Base-by-base conservation (phyloP, 441 rosid genomes). In the Euphorbia celastroides region DNA sequence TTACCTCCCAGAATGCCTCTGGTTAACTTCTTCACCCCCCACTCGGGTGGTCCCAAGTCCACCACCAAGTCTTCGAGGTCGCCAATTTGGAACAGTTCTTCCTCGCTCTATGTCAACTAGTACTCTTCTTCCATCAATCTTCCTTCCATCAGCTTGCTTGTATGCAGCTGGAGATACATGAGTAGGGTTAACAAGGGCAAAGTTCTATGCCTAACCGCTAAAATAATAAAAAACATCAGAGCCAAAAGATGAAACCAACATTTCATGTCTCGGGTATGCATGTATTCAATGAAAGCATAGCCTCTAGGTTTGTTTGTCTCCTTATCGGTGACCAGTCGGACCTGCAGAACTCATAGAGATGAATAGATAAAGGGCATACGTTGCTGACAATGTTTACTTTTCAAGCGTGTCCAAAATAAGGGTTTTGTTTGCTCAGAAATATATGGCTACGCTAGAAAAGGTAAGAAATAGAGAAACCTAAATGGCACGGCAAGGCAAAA, bases 71-170 rank as follows among this genome's bases (percentile, higher is more conserved):
- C 98, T 84, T 57, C 98, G 96, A 50, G 98, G 98, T 41, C 96
- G 86, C 98, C 98, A 92, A 79, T 92, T 92, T 38, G 98, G 98
- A 26, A 92, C 98, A 26, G 98, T 92, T 77, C 96, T 81, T 70
- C 98, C 95, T 17, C 96, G 90, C 77, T 92, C 96, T 64, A 92
- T 96, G 78, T 92, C 98, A 62, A 92, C 96, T 73, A 92, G 88
- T 69, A 92, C 98, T 78, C 96, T 89, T 82, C 92, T 85, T 12
- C 95, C 95, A 70, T 92, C 98, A 80, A 92, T 80, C 88, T 92
- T 92, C 83, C 86, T 82, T 70, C 96, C 98, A 85, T 92, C 98
- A 69, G 91, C 98, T 84, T 92, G 98, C 76, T 92, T 92, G 78
- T 89, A 92, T 51, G 98, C 96, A 84, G 83, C 96, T 92, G 85